Percentiles rank a stretch among this genome's conserved stretches.
phyloP scores from a whole-genome alignment of 2,329 filamentous ascomycete species.

The Talaromyces sp. region DNA sequence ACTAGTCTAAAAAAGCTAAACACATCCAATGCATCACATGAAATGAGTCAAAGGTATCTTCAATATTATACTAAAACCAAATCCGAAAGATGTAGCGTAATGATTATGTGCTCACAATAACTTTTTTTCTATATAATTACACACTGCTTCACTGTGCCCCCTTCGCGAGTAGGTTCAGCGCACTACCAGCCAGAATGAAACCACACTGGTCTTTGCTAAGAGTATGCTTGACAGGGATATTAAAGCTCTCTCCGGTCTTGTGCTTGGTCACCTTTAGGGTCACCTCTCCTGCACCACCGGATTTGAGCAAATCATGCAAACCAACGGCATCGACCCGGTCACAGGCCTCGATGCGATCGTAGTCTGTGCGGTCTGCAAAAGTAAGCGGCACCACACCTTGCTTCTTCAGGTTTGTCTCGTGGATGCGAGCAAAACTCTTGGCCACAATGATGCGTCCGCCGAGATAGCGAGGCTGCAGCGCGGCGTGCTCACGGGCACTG shows the following conservation, averaged over 20 bases:
- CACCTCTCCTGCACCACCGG: constrained; percentile 74
- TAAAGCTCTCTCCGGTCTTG: constrained; percentile 56
- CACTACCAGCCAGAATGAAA: constrained; percentile 90
- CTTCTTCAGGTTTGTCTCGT: constrained; percentile 95
- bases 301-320: constrained; percentile 71
- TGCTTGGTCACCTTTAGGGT: constrained; percentile 60
- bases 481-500: constrained; percentile 14
- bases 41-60: neutral
- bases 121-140: neutral
- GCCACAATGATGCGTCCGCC: constrained; percentile 76
- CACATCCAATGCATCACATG: neutral
- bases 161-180: constrained; percentile 77
- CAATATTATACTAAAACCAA: neutral
- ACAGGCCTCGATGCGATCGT: constrained; percentile 74
- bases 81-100: neutral
- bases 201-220: constrained; percentile 83
- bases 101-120: neutral
- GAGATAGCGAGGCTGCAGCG: constrained; percentile 68
- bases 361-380: constrained; percentile 82
- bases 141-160: constrained; percentile 37
- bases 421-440: constrained; percentile 86
- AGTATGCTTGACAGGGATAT: constrained; percentile 77
- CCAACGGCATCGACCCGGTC: constrained; percentile 80
- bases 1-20: neutral
- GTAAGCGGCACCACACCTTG: constrained; percentile 94